Evolutionary conservation across 2,329 filamentous ascomycete genomes (phyloP).

Genomic region (Cadophora sp.): DNA sequence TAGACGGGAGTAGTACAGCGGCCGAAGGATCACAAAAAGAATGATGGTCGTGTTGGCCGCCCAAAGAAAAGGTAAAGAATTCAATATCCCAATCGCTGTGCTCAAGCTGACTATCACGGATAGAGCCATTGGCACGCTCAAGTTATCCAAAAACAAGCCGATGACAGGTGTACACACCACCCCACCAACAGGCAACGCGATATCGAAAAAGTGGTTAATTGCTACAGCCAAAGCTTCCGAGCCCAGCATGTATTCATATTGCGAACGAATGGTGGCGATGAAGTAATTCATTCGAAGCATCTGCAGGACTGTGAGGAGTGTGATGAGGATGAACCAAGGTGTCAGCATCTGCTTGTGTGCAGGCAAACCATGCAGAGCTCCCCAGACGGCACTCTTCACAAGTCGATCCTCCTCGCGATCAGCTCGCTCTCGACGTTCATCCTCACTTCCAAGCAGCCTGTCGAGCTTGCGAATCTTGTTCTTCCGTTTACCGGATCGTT

Average conservation of each 20-base stretch:
- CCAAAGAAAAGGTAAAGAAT: constrained; percentile 23
- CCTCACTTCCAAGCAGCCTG: constrained; percentile 20
- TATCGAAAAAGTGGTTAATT: constrained; percentile 24
- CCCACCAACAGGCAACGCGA: constrained; percentile 24
- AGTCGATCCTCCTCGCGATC: constrained; percentile 22
- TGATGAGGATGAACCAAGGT: constrained; percentile 27
- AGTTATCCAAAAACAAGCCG: constrained; percentile 22
- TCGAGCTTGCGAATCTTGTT: constrained; percentile 20
- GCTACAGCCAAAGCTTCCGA: constrained; percentile 18
- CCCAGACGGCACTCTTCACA: constrained; percentile 22
- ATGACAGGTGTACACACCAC: constrained; percentile 24
- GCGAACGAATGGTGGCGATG: constrained; percentile 23
- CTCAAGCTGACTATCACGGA: constrained; percentile 22
- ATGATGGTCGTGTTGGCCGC: constrained; percentile 19
- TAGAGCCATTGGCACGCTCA: constrained; percentile 19
- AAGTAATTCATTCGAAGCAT: constrained; percentile 28
- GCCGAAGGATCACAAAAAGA: constrained; percentile 21
- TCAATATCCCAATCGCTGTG: constrained; percentile 21
- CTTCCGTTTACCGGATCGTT: constrained; percentile 20
- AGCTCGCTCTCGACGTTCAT: constrained; percentile 19
- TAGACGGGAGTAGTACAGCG: constrained; percentile 27
- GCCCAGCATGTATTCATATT: constrained; percentile 25
- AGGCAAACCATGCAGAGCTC: constrained; percentile 23
- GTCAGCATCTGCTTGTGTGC: constrained; percentile 25
- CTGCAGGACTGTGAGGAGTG: constrained; percentile 22